Percentiles rank a stretch among this genome's conserved stretches.
Conservation (phyloP, 148 eudicot genomes). For the Mesembryanthemum crystallinum region DNA sequence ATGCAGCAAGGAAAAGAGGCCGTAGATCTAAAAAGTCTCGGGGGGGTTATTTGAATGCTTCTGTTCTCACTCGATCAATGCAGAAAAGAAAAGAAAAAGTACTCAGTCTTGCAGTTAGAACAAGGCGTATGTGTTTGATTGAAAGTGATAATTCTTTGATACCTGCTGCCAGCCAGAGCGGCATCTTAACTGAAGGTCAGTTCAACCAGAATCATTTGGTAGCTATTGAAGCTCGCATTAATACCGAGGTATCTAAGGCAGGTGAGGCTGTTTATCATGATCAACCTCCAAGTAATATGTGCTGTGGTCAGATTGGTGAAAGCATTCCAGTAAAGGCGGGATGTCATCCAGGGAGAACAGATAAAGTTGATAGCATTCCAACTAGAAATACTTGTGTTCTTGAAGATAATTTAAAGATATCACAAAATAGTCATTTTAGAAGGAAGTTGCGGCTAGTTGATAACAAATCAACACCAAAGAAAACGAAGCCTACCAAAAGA, state of each 20-base stretch:
- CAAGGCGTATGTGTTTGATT: conserved; percentile 32
- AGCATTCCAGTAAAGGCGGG: conserved; percentile 7
- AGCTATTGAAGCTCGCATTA: too few species aligned
- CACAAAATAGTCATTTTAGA: conserved; percentile 23
- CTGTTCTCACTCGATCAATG: conserved; percentile 30
- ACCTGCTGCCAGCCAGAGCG: conserved; percentile 13
- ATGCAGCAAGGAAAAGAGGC: conserved; percentile 20
- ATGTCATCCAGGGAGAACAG: not conserved
- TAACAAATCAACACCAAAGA: conserved; percentile 23
- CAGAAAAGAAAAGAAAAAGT: conserved; percentile 24
- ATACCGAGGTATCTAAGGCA: conserved; percentile 8
- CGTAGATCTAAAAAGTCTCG: conserved; percentile 17
- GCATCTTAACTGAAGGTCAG: conserved; percentile 6
- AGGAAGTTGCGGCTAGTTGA: conserved; percentile 24
- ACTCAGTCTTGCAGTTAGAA: conserved; percentile 24
- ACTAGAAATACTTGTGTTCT: conserved; percentile 7
- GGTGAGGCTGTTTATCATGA: conserved; percentile 7
- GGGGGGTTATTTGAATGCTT: conserved; percentile 13
- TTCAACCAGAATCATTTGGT: conserved; percentile 13
- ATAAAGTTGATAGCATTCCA: conserved; percentile 3
- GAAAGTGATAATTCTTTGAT: conserved; percentile 20
- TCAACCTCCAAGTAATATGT: conserved; percentile 11
- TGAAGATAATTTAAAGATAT: conserved; percentile 13
- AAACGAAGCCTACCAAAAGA: conserved; percentile 17
- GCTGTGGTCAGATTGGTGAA: conserved; percentile 19